phyloP scores from a whole-genome alignment of 495 filamentous ascomycete genomes.

The Neurospora sp. region DNA sequence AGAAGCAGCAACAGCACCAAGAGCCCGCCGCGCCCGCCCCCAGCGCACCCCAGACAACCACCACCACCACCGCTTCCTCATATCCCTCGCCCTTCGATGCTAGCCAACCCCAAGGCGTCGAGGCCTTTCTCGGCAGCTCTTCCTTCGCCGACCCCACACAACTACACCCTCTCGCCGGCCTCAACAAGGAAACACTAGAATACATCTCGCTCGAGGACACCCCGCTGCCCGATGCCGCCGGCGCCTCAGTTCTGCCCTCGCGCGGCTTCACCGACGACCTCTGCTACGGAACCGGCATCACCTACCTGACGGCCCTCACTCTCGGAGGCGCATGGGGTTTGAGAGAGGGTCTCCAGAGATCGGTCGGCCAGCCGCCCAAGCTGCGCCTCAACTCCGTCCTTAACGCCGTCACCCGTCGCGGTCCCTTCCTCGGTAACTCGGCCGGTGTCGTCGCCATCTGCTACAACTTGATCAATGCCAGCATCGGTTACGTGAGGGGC shows the following conservation, averaged over 20 bases:
- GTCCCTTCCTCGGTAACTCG: slow-evolving; percentile 93
- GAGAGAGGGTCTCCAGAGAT: slow-evolving; percentile 72
- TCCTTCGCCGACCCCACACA: slow-evolving; percentile 70
- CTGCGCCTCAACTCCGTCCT: slow-evolving; percentile 85
- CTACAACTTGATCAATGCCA: slow-evolving; percentile 92
- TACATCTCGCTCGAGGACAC: slow-evolving; percentile 92
- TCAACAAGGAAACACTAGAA: slow-evolving; percentile 85
- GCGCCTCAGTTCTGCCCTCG: slow-evolving; percentile 77
- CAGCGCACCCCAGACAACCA: slow-evolving; percentile 12
- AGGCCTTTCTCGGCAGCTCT: slow-evolving; percentile 65
- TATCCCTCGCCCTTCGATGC: slow-evolving; percentile 56
- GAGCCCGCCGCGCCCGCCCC: slow-evolving; percentile 16
- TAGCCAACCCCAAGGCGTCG: slow-evolving; percentile 61
- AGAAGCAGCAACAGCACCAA: not conserved
- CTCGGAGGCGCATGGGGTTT: slow-evolving; percentile 86
- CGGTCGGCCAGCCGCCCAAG: slow-evolving; percentile 68
- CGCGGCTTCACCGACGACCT: slow-evolving; percentile 97
- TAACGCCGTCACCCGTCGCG: slow-evolving; percentile 83
- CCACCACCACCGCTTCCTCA: slow-evolving; percentile 39
- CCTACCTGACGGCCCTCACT: slow-evolving; percentile 79
- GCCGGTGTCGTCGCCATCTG: slow-evolving; percentile 91
- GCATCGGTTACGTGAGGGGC: slow-evolving; percentile 71
- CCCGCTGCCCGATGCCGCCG: slow-evolving; percentile 78
- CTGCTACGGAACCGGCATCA: slow-evolving; percentile 92
- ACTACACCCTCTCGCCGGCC: slow-evolving; percentile 87